Evolutionary conservation across 1,139 yeast species (phyloP).

Genomic region (Debaryomyces singareniensis): DNA sequence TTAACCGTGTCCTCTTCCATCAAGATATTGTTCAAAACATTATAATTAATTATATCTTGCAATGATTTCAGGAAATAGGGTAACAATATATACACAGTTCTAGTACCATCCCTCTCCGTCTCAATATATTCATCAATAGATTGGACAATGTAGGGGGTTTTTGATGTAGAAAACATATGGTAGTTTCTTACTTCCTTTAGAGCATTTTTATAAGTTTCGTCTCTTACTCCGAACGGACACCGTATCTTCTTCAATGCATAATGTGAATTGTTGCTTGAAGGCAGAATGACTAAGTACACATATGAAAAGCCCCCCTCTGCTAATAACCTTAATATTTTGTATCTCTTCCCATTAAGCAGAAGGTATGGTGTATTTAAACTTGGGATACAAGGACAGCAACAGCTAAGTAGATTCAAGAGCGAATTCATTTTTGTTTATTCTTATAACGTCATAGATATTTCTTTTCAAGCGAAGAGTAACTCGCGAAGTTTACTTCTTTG

Average conservation of each 20-base stretch:
- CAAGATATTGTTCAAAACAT: conserved; percentile 47
- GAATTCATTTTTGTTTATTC: conserved; percentile 16
- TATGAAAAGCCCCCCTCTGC: conserved; percentile 92
- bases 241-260: conserved; percentile 81
- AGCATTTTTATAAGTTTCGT: conserved; percentile 52
- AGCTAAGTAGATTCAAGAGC: conserved; percentile 17
- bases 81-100: conserved; percentile 67
- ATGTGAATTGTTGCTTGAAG: conserved; percentile 40
- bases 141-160: conserved; percentile 57
- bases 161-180: conserved; percentile 53
- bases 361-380: conserved; percentile 39
- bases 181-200: conserved; percentile 73
- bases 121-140: conserved; percentile 65
- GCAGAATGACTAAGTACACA: conserved; percentile 64
- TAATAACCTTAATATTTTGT: conserved; percentile 57
- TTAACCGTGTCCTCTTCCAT: conserved; percentile 61
- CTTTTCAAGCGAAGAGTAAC: too few species aligned
- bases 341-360: conserved; percentile 43
- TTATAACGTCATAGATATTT: too few species aligned
- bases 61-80: conserved; percentile 71
- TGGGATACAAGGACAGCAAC: conserved; percentile 40
- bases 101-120: conserved; percentile 73
- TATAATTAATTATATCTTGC: conserved; percentile 67
- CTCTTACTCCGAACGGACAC: conserved; percentile 82
- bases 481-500: too few species aligned